Evolutionary conservation across 1,284 basidiomycete species (phyloP).

Genomic region (Trichosporon sp.): DNA sequence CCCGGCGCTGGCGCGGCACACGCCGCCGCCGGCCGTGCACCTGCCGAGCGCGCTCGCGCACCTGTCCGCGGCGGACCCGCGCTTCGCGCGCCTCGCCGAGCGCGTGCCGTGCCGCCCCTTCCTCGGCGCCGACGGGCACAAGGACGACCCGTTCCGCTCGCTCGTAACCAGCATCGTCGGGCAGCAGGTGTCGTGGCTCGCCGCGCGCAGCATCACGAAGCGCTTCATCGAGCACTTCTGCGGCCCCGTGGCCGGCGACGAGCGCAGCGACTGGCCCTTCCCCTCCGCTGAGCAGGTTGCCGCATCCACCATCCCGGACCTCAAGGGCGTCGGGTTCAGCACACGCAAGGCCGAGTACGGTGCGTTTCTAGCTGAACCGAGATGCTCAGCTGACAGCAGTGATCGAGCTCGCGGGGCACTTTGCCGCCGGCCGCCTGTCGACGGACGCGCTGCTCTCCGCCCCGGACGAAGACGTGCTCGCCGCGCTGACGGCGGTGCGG

Average conservation of each 20-base stretch:
- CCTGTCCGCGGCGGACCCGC: slow-evolving; percentile 61
- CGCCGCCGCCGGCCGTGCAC: slow-evolving; percentile 54
- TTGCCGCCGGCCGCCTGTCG: slow-evolving; percentile 69
- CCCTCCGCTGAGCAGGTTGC: slow-evolving; percentile 67
- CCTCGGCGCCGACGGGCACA: slow-evolving; percentile 5
- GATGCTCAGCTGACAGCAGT: slow-evolving; percentile 53
- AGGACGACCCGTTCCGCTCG: slow-evolving; percentile 52
- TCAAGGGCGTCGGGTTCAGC: slow-evolving; percentile 70
- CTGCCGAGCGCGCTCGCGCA: slow-evolving; percentile 69
- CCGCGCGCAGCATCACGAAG: slow-evolving; percentile 79
- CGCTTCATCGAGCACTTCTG: slow-evolving; percentile 73
- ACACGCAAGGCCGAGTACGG: slow-evolving; percentile 79
- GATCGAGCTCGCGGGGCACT: slow-evolving; percentile 68
- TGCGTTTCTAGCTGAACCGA: slow-evolving; percentile 41
- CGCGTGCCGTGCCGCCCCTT: slow-evolving; percentile 38
- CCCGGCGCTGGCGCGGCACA: background rate
- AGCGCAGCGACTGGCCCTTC: slow-evolving; percentile 51
- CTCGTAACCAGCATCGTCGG: slow-evolving; percentile 68
- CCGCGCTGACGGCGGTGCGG: slow-evolving; percentile 69
- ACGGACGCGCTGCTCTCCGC: slow-evolving; percentile 65
- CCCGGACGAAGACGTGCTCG: slow-evolving; percentile 66
- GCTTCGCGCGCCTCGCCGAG: slow-evolving; percentile 66
- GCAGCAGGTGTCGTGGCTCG: slow-evolving; percentile 88
- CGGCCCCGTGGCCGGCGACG: slow-evolving; percentile 39
- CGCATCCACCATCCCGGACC: slow-evolving; percentile 56